Base-by-base conservation (phyloP, 2,329 filamentous ascomycete species). In the Diaporthe vexans region DNA sequence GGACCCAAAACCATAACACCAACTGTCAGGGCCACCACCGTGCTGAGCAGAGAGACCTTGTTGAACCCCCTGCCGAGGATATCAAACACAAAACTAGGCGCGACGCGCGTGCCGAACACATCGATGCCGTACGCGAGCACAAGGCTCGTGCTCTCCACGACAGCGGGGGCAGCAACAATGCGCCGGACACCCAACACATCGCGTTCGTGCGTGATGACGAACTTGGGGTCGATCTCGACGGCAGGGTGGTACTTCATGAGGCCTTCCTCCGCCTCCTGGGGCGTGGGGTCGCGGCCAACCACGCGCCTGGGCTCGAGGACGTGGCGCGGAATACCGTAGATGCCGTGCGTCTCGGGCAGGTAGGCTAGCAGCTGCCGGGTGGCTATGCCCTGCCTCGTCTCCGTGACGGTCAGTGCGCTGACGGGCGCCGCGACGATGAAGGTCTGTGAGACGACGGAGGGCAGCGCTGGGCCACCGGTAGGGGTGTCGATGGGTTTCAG, bases 41-140 rank as follows among this genome's bases (percentile, higher is more conserved):
- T 99, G 21, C 90, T 88, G 51, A 98, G 83, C 80, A 99, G 90
- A 78, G 95, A 94, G 73, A 95, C 81, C 87, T 97, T 98, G 82
- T 96, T 97, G 83, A 99, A 99, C 3, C 94, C 94, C 84, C 95
- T 97, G 76, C 95, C 97, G 21, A 99, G 86, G 56, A 98, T 91
- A 84, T 99, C 97, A 83, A 99, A 99, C 21, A 94, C 90, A 78
- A 94, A 91, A 83, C 95, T 98, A 0, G 97, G 97, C n/a, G 93
- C 91, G 15, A 97, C 90, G 70, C 95, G 88, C 1, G 95, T 96
- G 19, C 94, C 95, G 78, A 97, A 99, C 2, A 98, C 86, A 82
- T 99, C 97, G 19, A 95, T 82, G 4, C 97, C 97, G 80, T 94
- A 98, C 0, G 95, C 95, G 79, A 98, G 93, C 17, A 99, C 89